phyloP scores from a whole-genome alignment of 2,329 filamentous ascomycete genomes.

The Colletotrichum sp. region DNA sequence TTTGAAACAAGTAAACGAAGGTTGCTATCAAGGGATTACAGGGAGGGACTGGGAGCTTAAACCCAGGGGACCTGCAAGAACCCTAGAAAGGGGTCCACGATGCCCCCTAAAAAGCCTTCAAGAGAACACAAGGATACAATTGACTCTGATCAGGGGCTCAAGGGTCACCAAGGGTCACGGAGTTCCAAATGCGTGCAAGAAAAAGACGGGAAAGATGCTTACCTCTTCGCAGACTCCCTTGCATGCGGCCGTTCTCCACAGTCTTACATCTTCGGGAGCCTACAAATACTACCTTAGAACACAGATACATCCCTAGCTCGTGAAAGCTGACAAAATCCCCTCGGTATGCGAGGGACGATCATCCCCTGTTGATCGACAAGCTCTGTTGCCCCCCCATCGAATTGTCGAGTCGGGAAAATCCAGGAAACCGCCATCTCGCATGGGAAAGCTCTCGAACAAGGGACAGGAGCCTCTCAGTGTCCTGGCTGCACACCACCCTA shows the following conservation, averaged over 20 bases:
- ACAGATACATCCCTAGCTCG: not conserved
- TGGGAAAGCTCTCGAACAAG: constrained; percentile 6
- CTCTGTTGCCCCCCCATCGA: not conserved
- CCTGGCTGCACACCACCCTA: not conserved
- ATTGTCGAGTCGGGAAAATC: not conserved
- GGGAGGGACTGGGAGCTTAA: not conserved
- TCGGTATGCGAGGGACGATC: constrained; percentile 14
- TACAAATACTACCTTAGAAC: not conserved
- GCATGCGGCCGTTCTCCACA: not conserved
- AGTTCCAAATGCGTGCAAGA: not conserved
- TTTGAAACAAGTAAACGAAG: not conserved
- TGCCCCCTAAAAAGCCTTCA: not conserved
- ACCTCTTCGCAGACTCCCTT: not conserved
- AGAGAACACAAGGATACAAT: not conserved
- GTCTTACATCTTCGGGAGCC: not conserved
- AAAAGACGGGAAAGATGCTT: not conserved
- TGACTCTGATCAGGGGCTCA: not conserved
- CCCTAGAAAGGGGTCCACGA: not conserved
- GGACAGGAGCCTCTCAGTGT: not conserved
- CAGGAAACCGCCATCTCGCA: not conserved
- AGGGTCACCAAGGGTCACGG: not conserved
- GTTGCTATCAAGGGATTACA: not conserved
- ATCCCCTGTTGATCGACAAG: constrained; percentile 16
- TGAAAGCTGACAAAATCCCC: not conserved
- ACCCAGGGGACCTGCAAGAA: not conserved